These are phyloP conservation scores for Apiospora sp. DNA, from an alignment of 2,329 filamentous ascomycete genomes.

Conservation along the genomic window DNA sequence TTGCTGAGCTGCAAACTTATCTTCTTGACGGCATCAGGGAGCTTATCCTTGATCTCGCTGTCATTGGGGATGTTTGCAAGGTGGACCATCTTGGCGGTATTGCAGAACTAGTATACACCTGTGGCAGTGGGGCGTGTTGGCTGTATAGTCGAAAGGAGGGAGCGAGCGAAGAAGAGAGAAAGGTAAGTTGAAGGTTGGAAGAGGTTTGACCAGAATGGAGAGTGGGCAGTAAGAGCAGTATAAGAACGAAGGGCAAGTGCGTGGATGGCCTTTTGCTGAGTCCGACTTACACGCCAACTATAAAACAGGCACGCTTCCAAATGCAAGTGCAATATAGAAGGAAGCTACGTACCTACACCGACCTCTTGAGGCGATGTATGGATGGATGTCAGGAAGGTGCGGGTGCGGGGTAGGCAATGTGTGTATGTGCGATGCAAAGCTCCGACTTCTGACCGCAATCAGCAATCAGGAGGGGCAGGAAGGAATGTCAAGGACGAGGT, in stretches of 20 bases:
- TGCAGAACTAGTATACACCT: neutral
- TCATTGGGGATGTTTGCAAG: slow-evolving; percentile 52
- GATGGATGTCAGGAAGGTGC: slow-evolving; percentile 11
- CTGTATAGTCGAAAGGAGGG: neutral
- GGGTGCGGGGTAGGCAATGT: slow-evolving; percentile 13
- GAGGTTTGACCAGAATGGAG: neutral
- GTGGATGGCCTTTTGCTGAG: neutral
- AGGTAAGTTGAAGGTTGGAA: neutral
- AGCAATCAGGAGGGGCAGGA: slow-evolving; percentile 6
- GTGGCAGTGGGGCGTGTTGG: neutral
- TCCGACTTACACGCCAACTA: neutral
- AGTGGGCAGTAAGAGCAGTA: neutral
- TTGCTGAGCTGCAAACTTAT: slow-evolving; percentile 57
- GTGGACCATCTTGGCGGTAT: slow-evolving; percentile 57
- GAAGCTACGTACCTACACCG: slow-evolving; percentile 19
- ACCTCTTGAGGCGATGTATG: neutral
- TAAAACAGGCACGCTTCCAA: neutral
- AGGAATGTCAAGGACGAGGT: slow-evolving; percentile 2
- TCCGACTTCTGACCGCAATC: neutral
- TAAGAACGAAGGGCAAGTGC: neutral
- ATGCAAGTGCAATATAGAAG: slow-evolving; percentile 1
- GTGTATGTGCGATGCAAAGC: neutral
- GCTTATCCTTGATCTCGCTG: slow-evolving; percentile 34
- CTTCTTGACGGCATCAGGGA: slow-evolving; percentile 50
- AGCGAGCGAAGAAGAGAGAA: neutral